Evolutionary conservation across 2,329 filamentous ascomycete species (phyloP), one percentile per base, ranked within the genome.

Genomic region (Acephala macrosclerotiorum): DNA sequence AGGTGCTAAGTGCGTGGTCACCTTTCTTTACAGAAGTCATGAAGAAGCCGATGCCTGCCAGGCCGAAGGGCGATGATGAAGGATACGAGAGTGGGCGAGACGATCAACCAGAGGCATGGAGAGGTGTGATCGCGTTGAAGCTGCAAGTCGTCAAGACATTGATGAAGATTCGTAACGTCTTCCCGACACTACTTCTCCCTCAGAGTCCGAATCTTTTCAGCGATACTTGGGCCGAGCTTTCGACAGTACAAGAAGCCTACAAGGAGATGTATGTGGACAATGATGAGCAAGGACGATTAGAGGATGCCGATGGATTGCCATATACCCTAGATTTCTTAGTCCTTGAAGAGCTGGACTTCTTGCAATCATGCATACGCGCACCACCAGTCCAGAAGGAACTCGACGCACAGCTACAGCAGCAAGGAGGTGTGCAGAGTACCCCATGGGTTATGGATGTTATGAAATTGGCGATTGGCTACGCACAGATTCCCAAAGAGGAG

Each of bases 281-380:
- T 69, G 93, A 95, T 72, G 88, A 91, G 55, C 94, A 98, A 79
- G 93, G 94, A 62, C 89, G 95, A 42, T 80, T 98, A 38, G 94
- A 97, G 77, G 94, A 97, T 77, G 88, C 91, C 3, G 95, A 99
- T 76, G 90, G 90, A 49, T 84, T 99, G n/a, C 94, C 95, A 0
- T 97, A 97, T 79, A 97, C 94, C 1, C 84, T 99, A 26, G 96
- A 99, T 79, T 96, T 97, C 75, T 85, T 99, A 60, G 89, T 98
- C 3, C 82, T 98, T 8, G 96, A 99, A 78, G 94, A 98, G 78
- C 84, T 99, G 26, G 96, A 99, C 79, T 94, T 98, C 75, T 87
- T 99, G 76, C 96, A 97, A 79, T 90, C 94, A 65, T 94, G 94
- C 77, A 85, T 99, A 69, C 90, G 93, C 69, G 95, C 95, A 7